A percentile compares a stretch with the other conserved stretches of the same genome.
phyloP scores from a whole-genome alignment of 495 filamentous ascomycete genomes.

The Aspergillus homomorphus region DNA sequence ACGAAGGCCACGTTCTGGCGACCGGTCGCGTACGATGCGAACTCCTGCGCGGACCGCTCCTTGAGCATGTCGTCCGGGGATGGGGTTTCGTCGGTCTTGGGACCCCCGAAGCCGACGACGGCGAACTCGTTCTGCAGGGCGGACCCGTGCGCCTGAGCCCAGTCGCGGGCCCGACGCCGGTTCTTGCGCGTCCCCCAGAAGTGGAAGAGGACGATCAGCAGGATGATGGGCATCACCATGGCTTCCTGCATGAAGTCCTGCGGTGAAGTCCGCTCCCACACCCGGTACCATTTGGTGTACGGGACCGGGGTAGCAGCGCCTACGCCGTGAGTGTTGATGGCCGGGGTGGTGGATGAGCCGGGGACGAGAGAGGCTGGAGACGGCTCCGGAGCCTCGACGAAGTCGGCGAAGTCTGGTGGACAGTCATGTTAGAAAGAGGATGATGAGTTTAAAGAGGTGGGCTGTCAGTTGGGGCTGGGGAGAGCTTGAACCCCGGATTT shows the following conservation, averaged over 20 bases:
- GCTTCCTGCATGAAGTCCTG: slow-evolving; percentile 86
- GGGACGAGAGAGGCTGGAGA: slow-evolving; percentile 51
- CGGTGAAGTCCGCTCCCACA: slow-evolving; percentile 82
- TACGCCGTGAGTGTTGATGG: slow-evolving; percentile 47
- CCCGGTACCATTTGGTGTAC: slow-evolving; percentile 93
- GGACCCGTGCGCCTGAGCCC: slow-evolving; percentile 72
- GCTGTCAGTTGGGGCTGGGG: slow-evolving; percentile 3
- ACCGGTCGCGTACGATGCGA: slow-evolving; percentile 85
- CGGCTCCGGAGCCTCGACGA: slow-evolving; percentile 64
- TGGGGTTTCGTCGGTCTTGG: slow-evolving; percentile 37
- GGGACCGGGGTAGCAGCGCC: slow-evolving; percentile 46
- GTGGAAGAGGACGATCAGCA: slow-evolving; percentile 72
- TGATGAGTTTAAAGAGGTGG: background rate
- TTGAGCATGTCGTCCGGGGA: slow-evolving; percentile 64
- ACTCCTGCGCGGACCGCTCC: slow-evolving; percentile 83
- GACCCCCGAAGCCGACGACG: slow-evolving; percentile 72
- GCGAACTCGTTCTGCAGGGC: slow-evolving; percentile 79
- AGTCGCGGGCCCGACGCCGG: slow-evolving; percentile 71
- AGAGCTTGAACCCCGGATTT: slow-evolving; percentile 12
- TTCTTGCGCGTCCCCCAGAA: slow-evolving; percentile 81
- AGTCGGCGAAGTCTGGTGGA: slow-evolving; percentile 72
- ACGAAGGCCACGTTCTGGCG: slow-evolving; percentile 90
- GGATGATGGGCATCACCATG: slow-evolving; percentile 70
- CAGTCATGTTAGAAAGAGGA: background rate
- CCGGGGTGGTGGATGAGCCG: slow-evolving; percentile 39